These are phyloP conservation scores for Cytospora piceicola DNA, from an alignment of 2,329 filamentous ascomycete genomes.

Conservation along the genomic window DNA sequence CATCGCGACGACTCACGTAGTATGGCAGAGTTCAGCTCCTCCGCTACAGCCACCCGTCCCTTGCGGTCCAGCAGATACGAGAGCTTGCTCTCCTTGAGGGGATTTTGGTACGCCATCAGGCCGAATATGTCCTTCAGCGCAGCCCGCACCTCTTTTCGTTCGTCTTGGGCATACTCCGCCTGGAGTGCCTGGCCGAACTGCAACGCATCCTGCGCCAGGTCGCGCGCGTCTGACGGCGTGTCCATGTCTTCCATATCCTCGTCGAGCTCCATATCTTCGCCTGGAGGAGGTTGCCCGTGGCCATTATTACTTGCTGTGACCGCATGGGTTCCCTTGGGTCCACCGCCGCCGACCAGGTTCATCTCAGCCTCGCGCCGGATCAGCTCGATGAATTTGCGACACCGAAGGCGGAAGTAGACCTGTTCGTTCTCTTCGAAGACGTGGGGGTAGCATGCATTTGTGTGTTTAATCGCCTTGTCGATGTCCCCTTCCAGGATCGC, in stretches of 20 bases:
- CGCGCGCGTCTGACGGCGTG: conserved; percentile 33
- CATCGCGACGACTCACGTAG: conserved; percentile 63
- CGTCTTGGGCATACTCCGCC: conserved; percentile 75
- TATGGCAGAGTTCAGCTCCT: conserved; percentile 93
- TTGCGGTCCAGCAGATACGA: conserved; percentile 76
- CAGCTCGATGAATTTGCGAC: conserved; percentile 95
- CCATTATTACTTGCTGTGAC: conserved; percentile 40
- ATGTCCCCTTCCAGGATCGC: conserved; percentile 92
- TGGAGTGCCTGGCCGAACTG: conserved; percentile 79
- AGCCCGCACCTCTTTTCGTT: conserved; percentile 70
- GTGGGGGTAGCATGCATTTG: conserved; percentile 74
- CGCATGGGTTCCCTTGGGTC: conserved; percentile 44
- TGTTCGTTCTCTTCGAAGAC: conserved; percentile 81
- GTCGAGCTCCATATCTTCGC: conserved; percentile 62
- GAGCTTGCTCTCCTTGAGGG: conserved; percentile 72
- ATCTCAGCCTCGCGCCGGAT: conserved; percentile 75
- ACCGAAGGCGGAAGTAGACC: conserved; percentile 85
- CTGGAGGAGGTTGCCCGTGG: conserved; percentile 47
- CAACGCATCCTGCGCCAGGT: conserved; percentile 70
- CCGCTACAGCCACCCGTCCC: conserved; percentile 78
- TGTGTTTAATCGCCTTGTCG: conserved; percentile 84
- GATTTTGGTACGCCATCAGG: conserved; percentile 83
- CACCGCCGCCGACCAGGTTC: conserved; percentile 51
- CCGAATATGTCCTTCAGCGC: conserved; percentile 85
- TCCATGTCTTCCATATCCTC: conserved; percentile 50